Evolutionary conservation across 2,329 filamentous ascomycete species (phyloP), one percentile per base, ranked within the genome.

Genomic region (Stachybotrys chartarum): DNA sequence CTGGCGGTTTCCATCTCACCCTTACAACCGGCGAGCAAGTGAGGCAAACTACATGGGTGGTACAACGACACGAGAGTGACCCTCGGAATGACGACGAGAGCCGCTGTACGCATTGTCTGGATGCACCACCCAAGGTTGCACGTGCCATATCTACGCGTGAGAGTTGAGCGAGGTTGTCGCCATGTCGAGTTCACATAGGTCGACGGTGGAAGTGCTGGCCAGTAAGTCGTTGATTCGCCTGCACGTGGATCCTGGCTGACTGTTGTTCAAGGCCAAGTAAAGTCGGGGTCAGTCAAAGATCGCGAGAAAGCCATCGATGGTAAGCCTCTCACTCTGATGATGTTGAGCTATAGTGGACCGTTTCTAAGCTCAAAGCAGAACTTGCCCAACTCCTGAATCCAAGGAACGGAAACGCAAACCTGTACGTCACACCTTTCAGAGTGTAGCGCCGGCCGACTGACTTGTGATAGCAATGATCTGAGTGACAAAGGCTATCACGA

Each of bases 401-500:
- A 3, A 62, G 64, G n/a, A 73, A 70, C 54, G 68, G 64, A 44
- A 64, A 66, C 5, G 57, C 67, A 18, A 72, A 71, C 55, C 64
- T 75, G 71, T 75, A 65, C 57, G 70, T 12, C 32, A 16, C 16
- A 11, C 31, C 31, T 45, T 14, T 7, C 44, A 42, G 53, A 32
- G 30, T 50, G 8, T 42, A 45, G 17, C 52, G 55, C 30, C 57
- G 56, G 61, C 53, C 51, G 58, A 55, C 56, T 49, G 32, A 55
- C 64, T 64, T 31, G 44, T 58, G 44, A 18, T 11, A 73, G 71
- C 42, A 64, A 68, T 32, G 64, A 71, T 12, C 75, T 96, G 39
- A 81, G 80, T 50, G 90, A 96, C 66, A 89, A 88, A 66, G 81
- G 82, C n/a, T 96, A 89, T 61, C 87, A 94, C 65, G 81, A 82